Evolutionary conservation across 2,329 filamentous ascomycete species (phyloP).

Genomic region (Botrytis galanthina): DNA sequence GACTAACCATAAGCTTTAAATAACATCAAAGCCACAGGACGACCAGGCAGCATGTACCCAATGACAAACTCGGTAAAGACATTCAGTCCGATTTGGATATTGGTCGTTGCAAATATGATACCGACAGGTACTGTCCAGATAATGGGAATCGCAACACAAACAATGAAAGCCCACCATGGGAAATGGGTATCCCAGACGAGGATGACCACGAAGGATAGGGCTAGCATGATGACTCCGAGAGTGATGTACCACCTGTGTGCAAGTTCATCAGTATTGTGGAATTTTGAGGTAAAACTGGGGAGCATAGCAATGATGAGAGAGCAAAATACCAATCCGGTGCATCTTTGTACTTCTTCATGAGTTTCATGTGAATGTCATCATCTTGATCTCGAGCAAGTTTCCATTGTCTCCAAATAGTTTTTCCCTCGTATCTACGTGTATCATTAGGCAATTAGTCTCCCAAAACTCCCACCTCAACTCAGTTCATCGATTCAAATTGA

Average conservation of each 20-base stretch:
- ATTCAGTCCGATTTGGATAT: conserved; percentile 49
- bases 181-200: conserved; percentile 31
- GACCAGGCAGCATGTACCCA: conserved; percentile 52
- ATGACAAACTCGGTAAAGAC: conserved; percentile 50
- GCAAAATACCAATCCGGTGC: background rate
- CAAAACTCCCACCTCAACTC: background rate
- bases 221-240: conserved; percentile 50
- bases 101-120: conserved; percentile 49
- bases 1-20: conserved; percentile 34
- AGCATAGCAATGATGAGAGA: background rate
- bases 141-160: conserved; percentile 37
- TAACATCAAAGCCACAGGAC: conserved; percentile 50
- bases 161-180: conserved; percentile 40
- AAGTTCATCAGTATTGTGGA: background rate
- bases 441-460: conserved; percentile 49
- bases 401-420: conserved; percentile 64
- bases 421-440: conserved; percentile 53
- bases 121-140: conserved; percentile 39
- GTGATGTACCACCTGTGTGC: conserved; percentile 22
- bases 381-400: conserved; percentile 56
- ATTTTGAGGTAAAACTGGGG: too few relatives aligned
- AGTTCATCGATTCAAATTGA: background rate
- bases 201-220: conserved; percentile 37
- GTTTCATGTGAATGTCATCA: conserved; percentile 42
- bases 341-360: conserved; percentile 54